Evolutionary conservation across 2,329 filamentous ascomycete species (phyloP), one percentile per base, ranked within the genome.

Genomic region (Orbilia javanica): DNA sequence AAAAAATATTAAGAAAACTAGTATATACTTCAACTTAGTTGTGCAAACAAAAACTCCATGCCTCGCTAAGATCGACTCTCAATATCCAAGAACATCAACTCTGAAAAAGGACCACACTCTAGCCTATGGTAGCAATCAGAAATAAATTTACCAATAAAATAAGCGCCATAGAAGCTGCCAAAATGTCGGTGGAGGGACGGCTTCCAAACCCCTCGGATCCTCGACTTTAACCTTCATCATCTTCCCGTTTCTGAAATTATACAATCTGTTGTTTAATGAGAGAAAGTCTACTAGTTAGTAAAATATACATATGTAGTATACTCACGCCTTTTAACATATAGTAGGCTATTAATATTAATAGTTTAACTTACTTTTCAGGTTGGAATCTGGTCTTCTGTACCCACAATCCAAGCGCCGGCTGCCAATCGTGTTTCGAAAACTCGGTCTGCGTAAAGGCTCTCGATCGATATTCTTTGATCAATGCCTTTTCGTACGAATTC

Each of bases 391-490:
- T 55, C 42, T 70, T 77, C 4, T 10, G 22, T 6, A 77, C 42
- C 73, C 73, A 77, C 11, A 31, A n/a, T 11, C 70, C 42, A 10
- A 67, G 4, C n/a, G 73, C 66, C 0, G 73, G 73, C 46, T 71
- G 66, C 73, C 73, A 77, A 10, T 71, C 27, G n/a, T 77, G 66
- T n/a, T 48, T 88, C 81, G 88, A 84, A 84, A 88, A 91, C 67
- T 89, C 85, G 0, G 90, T 91, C 1, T 85, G 85, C 0, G 88
- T 87, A 70, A 93, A 83, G 27, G 89, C 88, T 84, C 87, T 89
- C n/a, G 85, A 83, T 31, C 88, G 86, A 81, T 93, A 93, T 84
- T 93, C 91, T 31, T 89, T 87, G 2, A 86, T 86, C 69, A 93
- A 83, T 29, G 92, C 88, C 82, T 87, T 87, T 81, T 92, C 90